Percentiles rank a stretch among this genome's conserved stretches.
Evolutionary conservation across 257 asterid species (phyloP).

Genomic region (Thymus mandschuricus): DNA sequence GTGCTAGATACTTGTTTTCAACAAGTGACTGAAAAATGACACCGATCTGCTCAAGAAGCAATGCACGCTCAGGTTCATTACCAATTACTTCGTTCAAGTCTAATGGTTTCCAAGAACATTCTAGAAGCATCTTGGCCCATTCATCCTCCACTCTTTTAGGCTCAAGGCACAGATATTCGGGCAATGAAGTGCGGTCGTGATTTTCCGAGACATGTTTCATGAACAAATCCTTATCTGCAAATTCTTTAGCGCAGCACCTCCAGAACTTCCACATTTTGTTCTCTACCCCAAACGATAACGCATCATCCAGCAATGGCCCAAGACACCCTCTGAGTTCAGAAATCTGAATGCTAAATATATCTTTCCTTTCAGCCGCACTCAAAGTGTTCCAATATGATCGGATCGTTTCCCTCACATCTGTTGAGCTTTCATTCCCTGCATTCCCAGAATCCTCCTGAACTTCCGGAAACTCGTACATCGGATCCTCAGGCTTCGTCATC

Average conservation of each 20-base stretch:
- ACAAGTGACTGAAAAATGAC: slow-evolving; percentile 66
- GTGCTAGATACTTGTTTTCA: slow-evolving; percentile 67
- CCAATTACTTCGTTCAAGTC: slow-evolving; percentile 61
- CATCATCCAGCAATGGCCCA: slow-evolving; percentile 55
- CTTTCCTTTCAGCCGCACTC: slow-evolving; percentile 56
- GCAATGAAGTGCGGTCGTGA: slow-evolving; percentile 63
- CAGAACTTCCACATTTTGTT: slow-evolving; percentile 59
- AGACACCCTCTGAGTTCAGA: slow-evolving; percentile 65
- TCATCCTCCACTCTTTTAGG: slow-evolving; percentile 78
- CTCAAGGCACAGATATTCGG: slow-evolving; percentile 72
- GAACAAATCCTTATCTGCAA: slow-evolving; percentile 47
- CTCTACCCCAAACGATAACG: slow-evolving; percentile 56
- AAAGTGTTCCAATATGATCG: slow-evolving; percentile 63
- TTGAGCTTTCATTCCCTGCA: slow-evolving; percentile 46
- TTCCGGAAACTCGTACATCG: slow-evolving; percentile 67
- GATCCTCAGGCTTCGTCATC: slow-evolving; percentile 71
- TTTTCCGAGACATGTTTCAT: slow-evolving; percentile 61
- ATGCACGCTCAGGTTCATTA: slow-evolving; percentile 50
- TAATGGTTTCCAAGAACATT: slow-evolving; percentile 84
- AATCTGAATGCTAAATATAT: slow-evolving; percentile 47
- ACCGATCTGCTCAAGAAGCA: slow-evolving; percentile 73
- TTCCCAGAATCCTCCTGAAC: slow-evolving; percentile 46
- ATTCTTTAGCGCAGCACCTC: slow-evolving; percentile 56
- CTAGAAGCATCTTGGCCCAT: slow-evolving; percentile 91
- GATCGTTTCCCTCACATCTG: slow-evolving; percentile 72